Conservation (phyloP, 192 early-diverging fungal species). For the Kickxella alabastrina region DNA sequence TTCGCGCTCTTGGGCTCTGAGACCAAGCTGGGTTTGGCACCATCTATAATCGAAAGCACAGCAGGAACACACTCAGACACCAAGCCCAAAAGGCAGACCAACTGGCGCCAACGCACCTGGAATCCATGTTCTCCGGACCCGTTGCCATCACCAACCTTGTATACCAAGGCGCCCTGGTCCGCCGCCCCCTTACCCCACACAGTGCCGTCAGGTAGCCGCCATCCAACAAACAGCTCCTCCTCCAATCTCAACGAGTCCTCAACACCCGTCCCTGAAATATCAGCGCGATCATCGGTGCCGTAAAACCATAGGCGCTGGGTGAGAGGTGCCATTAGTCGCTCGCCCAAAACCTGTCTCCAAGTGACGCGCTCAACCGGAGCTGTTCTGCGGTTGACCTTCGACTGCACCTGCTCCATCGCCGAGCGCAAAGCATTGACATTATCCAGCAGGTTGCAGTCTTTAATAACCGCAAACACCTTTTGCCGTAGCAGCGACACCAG, state of each 20-base stretch:
- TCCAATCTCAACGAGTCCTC: constrained; percentile 5
- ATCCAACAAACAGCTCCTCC: constrained; percentile 29
- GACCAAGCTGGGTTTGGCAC: too few relatives aligned
- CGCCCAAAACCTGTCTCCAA: constrained; percentile 7
- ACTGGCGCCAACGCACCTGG: constrained; percentile 26
- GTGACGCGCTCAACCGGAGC: background rate
- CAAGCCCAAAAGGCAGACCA: constrained; percentile 17
- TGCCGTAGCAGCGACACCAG: constrained; percentile 11
- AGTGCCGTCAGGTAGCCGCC: constrained; percentile 41
- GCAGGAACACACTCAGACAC: constrained; percentile 20
- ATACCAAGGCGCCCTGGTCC: background rate
- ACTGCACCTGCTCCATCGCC: background rate
- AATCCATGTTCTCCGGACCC: background rate
- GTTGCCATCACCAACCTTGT: background rate
- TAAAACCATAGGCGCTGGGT: constrained; percentile 16
- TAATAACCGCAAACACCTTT: constrained; percentile 8
- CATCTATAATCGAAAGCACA: constrained; percentile 10
- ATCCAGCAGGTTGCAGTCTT: background rate
- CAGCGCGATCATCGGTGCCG: background rate
- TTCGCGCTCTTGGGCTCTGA: too few relatives aligned
- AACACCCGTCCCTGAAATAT: too few relatives aligned
- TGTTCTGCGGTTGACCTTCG: constrained; percentile 4
- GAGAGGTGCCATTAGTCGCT: constrained; percentile 4
- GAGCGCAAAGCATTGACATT: background rate
- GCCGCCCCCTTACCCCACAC: constrained; percentile 23